Evolutionary conservation across 1,139 yeast species (phyloP).

Genomic region (Nakaseomyces uthaithaninus): DNA sequence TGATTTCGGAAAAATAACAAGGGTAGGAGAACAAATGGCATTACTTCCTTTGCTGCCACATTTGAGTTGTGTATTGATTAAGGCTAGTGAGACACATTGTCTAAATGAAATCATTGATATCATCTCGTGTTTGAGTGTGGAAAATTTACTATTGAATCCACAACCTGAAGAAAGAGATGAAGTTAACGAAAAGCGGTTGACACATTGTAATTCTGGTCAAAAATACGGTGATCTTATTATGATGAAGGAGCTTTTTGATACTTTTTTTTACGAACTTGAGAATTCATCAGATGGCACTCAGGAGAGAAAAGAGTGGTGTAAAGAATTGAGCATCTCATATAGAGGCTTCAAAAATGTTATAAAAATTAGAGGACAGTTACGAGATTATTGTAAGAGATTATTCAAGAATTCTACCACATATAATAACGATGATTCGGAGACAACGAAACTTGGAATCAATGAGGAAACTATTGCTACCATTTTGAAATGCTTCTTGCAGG

Average conservation of each 20-base stretch:
- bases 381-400: conserved; percentile 50
- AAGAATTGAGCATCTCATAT: conserved; percentile 61
- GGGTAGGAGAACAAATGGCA: conserved; percentile 76
- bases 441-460: conserved; percentile 11
- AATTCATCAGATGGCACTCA: conserved; percentile 29
- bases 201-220: conserved; percentile 59
- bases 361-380: conserved; percentile 67
- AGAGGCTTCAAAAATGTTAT: conserved; percentile 75
- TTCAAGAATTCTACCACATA: conserved; percentile 15
- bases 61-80: conserved; percentile 75
- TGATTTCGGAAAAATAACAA: conserved; percentile 66
- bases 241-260: conserved; percentile 67
- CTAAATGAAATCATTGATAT: conserved; percentile 72
- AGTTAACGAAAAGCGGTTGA: conserved; percentile 49
- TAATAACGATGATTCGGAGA: conserved; percentile 16
- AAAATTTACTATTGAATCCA: conserved; percentile 74
- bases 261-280: conserved; percentile 42
- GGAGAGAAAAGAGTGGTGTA: conserved; percentile 60
- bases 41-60: conserved; percentile 86
- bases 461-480: conserved; percentile 46
- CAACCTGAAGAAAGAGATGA: conserved; percentile 77
- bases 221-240: conserved; percentile 77
- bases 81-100: conserved; percentile 54
- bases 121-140: conserved; percentile 87
- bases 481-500: conserved; percentile 70